These are phyloP conservation scores for Singerocomus rubriflavus DNA, from an alignment of 1,284 basidiomycete species.

Conservation along the genomic window DNA sequence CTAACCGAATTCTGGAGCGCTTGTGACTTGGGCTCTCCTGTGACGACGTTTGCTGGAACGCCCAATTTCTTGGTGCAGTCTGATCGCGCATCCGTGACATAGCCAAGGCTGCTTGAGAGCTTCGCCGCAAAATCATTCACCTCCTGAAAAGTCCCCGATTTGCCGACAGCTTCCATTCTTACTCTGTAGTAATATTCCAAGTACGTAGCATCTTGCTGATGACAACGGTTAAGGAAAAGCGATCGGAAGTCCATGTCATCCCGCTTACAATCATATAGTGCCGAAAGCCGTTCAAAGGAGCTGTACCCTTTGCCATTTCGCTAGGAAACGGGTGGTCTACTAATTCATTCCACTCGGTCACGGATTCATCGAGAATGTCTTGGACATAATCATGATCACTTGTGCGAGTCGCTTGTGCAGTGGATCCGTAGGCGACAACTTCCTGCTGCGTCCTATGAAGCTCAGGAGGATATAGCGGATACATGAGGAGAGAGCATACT, in stretches of 20 bases:
- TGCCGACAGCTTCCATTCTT: constrained; percentile 1
- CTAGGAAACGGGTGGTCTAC: background rate
- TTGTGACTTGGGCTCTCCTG: background rate
- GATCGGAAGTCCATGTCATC: background rate
- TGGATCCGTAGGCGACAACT: background rate
- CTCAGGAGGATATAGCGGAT: background rate
- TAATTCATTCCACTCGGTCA: background rate
- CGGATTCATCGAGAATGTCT: background rate
- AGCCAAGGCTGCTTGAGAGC: background rate
- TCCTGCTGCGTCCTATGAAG: background rate
- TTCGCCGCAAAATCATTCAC: constrained; percentile 1
- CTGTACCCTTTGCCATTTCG: background rate
- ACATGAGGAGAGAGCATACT: background rate
- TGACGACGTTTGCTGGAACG: constrained; percentile 2
- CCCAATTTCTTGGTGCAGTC: constrained; percentile 6
- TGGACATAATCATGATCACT: constrained; percentile 1
- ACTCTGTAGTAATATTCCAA: constrained; percentile 10
- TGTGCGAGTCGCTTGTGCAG: background rate
- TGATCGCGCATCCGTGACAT: background rate
- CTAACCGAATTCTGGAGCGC: constrained; percentile 1
- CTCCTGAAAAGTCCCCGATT: constrained; percentile 8
- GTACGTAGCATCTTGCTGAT: constrained; percentile 12
- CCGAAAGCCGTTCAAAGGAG: constrained; percentile 8
- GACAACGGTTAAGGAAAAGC: background rate
- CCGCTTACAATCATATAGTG: constrained; percentile 13